Evolutionary conservation across 169 alveolate genomes (phyloP), one percentile per base, ranked within the genome.

Genomic region (Besnoitia besnoiti): DNA sequence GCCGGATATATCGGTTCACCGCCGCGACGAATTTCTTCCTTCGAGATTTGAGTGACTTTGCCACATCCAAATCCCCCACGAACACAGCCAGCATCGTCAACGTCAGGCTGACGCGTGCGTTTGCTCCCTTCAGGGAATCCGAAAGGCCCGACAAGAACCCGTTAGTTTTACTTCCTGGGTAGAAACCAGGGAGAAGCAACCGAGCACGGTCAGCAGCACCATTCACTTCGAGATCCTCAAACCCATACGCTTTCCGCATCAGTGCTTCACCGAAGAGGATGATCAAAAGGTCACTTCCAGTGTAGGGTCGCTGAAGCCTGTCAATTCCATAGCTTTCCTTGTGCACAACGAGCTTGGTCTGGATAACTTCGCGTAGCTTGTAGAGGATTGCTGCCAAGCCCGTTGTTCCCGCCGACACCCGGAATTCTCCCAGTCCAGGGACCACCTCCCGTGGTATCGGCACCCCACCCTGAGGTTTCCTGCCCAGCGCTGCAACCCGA

Each of bases 1-100:
- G 42, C 33, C 84, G 84, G 33, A 73, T 39, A 44, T 73, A 73
- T 27, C 84, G 84, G 84, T 73, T 73, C 16, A n/a, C 84, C 16
- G 84, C 8, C 46, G 46, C 16, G 30, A 73, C 84, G 33, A 73
- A 39, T 44, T 73, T 73, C 46, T n/a, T 39, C 46, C 84, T 73
- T 44, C 33, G 84, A 10, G 8, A 33, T 44, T 33, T 12, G 27
- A 73, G 84, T 5, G 84, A 73, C 0, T 27, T 7, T 73, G 84
- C 33, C 19, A 73, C 84, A 7, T 1, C 84, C 19, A 33, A 27
- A 33, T 73, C 84, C 33, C 46, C 84, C 84, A 39, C 42, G 19
- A 73, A 39, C 8, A 73, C 46, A 0, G 84, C 84, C 46, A 73
- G 46, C 42, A 73, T 33, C 40, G 84, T 73, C 44, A 73, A 44